Conservation (phyloP, 2,329 filamentous ascomycete genomes). For the Colletotrichum musae region DNA sequence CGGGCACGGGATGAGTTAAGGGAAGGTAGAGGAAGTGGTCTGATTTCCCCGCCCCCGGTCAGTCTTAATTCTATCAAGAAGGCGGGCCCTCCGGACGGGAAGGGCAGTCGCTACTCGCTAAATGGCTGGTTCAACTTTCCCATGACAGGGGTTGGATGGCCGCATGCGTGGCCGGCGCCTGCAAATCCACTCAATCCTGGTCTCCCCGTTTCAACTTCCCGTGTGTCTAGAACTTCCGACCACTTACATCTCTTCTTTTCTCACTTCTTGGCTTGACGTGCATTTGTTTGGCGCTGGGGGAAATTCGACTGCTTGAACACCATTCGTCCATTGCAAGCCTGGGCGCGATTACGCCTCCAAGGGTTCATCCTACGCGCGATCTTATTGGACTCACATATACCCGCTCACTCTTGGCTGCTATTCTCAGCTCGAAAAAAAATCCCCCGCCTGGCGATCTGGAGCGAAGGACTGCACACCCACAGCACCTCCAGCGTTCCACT, state of each 20-base stretch:
- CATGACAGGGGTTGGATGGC: not conserved
- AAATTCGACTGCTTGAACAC: not conserved
- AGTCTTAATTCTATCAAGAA: not conserved
- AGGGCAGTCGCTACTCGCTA: conserved; percentile 4
- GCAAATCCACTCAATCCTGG: conserved; percentile 33
- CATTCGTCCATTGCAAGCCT: conserved; percentile 18
- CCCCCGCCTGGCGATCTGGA: conserved; percentile 31
- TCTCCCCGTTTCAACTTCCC: conserved; percentile 22
- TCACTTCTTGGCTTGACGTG: not conserved
- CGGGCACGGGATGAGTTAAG: not conserved
- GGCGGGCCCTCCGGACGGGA: conserved; percentile 10
- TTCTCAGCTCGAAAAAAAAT: conserved; percentile 23
- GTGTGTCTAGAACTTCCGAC: not conserved
- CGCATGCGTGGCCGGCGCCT: conserved; percentile 39
- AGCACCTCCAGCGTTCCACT: not conserved
- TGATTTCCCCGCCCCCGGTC: conserved; percentile 39
- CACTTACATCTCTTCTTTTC: conserved; percentile 12
- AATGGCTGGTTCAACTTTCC: conserved; percentile 15
- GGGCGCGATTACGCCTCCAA: conserved; percentile 1
- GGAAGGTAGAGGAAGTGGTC: conserved; percentile 30
- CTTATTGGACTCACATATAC: conserved; percentile 28
- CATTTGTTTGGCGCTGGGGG: conserved; percentile 37
- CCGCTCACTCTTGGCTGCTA: conserved; percentile 25
- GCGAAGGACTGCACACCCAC: conserved; percentile 5
- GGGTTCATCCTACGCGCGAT: conserved; percentile 7